Evolutionary conservation across 768 basidiomycete genomes (phyloP).

Genomic region (Hirschioporus abietinus): DNA sequence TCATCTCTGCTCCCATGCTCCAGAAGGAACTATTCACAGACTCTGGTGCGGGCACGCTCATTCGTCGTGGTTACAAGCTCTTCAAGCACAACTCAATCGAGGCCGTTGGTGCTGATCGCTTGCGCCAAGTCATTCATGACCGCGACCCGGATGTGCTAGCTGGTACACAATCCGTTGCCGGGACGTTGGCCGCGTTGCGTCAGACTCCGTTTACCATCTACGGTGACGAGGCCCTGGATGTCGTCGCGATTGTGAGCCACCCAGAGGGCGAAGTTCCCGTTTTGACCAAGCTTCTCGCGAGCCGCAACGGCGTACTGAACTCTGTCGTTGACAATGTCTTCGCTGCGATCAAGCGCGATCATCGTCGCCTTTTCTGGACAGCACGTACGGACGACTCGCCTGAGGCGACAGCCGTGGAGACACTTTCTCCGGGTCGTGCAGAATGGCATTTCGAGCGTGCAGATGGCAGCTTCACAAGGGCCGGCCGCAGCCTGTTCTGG

Average conservation of each 20-base stretch:
- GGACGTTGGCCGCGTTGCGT: constrained; percentile 77
- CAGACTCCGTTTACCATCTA: constrained; percentile 88
- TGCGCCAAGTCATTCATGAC: constrained; percentile 92
- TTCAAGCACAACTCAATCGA: constrained; percentile 84
- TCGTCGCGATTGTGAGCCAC: constrained; percentile 89
- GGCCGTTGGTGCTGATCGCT: constrained; percentile 84
- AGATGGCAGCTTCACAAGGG: constrained; percentile 94
- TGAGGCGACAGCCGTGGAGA: constrained; percentile 37
- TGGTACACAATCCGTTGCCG: constrained; percentile 81
- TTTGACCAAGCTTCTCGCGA: constrained; percentile 87
- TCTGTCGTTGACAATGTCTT: constrained; percentile 97
- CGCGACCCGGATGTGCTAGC: constrained; percentile 88
- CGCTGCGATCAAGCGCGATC: constrained; percentile 92
- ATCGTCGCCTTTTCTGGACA: constrained; percentile 96
- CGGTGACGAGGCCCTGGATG: constrained; percentile 97
- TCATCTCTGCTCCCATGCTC: constrained; percentile 87
- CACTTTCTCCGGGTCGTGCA: neutral
- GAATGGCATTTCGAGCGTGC: constrained; percentile 97
- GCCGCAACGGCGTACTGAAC: constrained; percentile 86
- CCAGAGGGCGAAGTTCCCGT: constrained; percentile 86
- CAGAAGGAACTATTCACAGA: constrained; percentile 99
- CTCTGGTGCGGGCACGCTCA: constrained; percentile 94
- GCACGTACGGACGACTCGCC: constrained; percentile 94
- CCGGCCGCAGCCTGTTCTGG: constrained; percentile 95
- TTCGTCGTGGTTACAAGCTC: constrained; percentile 96